Base-by-base conservation (phyloP, 2,329 filamentous ascomycete genomes). In the Coniosporium tulheliwenetii region DNA sequence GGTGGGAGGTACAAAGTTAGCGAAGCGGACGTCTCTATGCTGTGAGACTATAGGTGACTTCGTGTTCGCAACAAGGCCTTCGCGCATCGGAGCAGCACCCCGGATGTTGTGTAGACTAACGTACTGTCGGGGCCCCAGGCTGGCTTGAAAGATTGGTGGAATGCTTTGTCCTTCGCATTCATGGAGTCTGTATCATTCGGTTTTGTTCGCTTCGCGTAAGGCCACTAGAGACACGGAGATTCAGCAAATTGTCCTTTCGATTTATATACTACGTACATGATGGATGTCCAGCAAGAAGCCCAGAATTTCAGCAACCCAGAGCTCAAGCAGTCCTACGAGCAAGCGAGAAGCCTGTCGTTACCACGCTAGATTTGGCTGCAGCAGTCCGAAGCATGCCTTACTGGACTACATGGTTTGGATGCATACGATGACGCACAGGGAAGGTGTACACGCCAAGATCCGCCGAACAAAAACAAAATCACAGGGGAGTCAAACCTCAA, bases 401-500 rank as follows among this genome's bases (percentile, higher is more conserved):
- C 19, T 7, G 7, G 19, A 26, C 19, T 26, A 26, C 19, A 26
- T 26, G 19, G 19, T 26, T 26, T 7, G 19, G 7, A 26, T 26
- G 19, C 19, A 26, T 26, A 26, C 19, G 19, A 26, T 26, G 19
- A 26, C 19, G 19, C 19, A 26, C 19, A 26, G 19, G 19, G 19
- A 26, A 26, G 19, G 19, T 26, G 19, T 7, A 26, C 32, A 30
- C 39, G 44, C 30, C 37, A 40, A 39, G 40, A 41, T 41, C 38
- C 38, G 48, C 44, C 30, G 37, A 34, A 44, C 48, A 49, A 43
- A 44, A 46, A 42, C 43, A 19, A 43, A 42, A 39, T 44, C 59
- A 54, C 58, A 53, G 61, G 60, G 59, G 58, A 67, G 62, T 89
- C 89, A 81, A 77, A 96, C 91, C 87, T 96, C 80, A 62, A 89